phyloP scores from a whole-genome alignment of 2,329 filamentous ascomycete species.

The Leptosphaerulina australis region DNA sequence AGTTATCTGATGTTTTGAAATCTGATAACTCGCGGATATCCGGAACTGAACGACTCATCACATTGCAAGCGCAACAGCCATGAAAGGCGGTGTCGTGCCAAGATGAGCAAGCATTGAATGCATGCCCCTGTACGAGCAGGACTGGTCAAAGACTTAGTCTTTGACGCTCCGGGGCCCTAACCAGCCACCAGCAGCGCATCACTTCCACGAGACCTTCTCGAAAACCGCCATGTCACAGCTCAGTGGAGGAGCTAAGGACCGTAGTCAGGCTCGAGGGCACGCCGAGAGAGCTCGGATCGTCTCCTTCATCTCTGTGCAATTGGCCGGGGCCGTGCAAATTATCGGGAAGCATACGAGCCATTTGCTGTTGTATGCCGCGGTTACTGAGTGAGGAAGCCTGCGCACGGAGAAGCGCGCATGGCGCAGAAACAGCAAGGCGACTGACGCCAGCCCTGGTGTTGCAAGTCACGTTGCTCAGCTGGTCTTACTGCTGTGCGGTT shows the following conservation, averaged over 20 bases:
- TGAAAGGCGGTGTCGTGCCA: constrained; percentile 18
- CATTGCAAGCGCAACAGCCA: constrained; percentile 3
- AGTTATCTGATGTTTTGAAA: constrained; percentile 1
- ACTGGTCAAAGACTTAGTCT: constrained; percentile 1
- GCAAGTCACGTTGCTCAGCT: constrained; percentile 27
- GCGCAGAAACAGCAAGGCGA: constrained; percentile 8
- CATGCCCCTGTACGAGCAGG: constrained; percentile 8
- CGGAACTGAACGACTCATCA: constrained; percentile 5
- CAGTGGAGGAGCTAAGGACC: constrained; percentile 23
- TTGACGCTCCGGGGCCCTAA: constrained; percentile 8
- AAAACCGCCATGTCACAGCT: constrained; percentile 29
- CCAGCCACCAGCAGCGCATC: constrained; percentile 35
- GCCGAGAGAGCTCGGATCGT: constrained; percentile 28
- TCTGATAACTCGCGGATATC: constrained; percentile 4
- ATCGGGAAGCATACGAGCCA: constrained; percentile 27
- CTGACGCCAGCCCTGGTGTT: constrained; percentile 23
- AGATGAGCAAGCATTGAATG: constrained; percentile 1
- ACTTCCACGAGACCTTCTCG: constrained; percentile 44
- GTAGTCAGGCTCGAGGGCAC: constrained; percentile 19
- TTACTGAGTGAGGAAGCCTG: constrained; percentile 6
- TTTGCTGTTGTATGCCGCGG: constrained; percentile 20
- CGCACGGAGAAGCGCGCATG: constrained; percentile 33
- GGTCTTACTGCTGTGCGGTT: constrained; percentile 17
- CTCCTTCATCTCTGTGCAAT: constrained; percentile 28
- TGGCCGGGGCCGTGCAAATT: constrained; percentile 31